A percentile compares a stretch with the other conserved stretches of the same genome.
Conservation (phyloP, 192 early-diverging fungal species). For the Jimgerdemannia lactiflua region DNA sequence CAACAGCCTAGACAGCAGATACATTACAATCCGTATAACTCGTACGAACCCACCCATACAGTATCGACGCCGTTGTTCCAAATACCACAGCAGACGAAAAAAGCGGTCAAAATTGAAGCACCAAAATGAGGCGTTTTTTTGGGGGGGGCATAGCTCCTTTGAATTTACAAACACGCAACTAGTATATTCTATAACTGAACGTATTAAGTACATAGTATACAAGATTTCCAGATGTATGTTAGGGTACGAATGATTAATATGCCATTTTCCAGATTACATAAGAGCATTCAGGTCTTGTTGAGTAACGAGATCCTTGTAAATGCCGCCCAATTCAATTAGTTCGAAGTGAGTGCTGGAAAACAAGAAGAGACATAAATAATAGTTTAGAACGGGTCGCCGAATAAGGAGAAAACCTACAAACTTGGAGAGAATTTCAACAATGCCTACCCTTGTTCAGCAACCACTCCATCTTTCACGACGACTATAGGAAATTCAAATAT, state of each 20-base stretch:
- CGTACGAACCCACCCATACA: neutral
- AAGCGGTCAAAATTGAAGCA: neutral
- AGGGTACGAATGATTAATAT: neutral
- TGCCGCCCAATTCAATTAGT: conserved; percentile 46
- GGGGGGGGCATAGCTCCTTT: neutral
- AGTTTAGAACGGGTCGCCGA: no score
- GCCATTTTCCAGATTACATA: neutral
- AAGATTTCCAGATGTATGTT: neutral
- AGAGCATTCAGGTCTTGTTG: conserved; percentile 49
- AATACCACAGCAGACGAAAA: neutral
- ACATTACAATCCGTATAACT: neutral
- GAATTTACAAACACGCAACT: neutral
- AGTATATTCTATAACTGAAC: neutral
- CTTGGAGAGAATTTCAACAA: neutral
- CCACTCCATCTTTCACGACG: conserved; percentile 65
- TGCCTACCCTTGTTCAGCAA: conserved; percentile 51
- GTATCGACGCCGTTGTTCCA: neutral
- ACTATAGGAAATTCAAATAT: conserved; percentile 43
- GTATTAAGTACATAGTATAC: no score
- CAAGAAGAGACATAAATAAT: neutral
- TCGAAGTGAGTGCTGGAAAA: conserved; percentile 43
- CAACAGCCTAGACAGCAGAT: neutral
- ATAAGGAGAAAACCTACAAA: neutral
- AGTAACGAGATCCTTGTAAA: conserved; percentile 60
- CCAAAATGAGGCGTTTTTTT: neutral